Evolutionary conservation across 805 yeast species (phyloP), one percentile per base, ranked within the genome.

Genomic region (Hanseniaspora pseudoguilliermondii): DNA sequence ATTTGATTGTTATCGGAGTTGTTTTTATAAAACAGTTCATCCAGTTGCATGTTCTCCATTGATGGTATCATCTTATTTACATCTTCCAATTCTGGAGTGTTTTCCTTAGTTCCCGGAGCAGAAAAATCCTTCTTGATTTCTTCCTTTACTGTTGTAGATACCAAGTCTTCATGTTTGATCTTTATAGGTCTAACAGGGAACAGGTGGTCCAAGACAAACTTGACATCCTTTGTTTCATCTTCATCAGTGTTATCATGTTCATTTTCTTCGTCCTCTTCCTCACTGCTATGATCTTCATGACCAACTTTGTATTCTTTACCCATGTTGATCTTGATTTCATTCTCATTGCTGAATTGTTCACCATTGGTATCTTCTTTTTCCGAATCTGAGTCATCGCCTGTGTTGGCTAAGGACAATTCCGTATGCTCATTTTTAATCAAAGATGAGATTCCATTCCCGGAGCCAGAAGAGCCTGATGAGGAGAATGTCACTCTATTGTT

Each of bases 181-280:
- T 88, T 75, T 10, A 73, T 73, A 1, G 91, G 86, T 61, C 89
- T 76, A 5, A 84, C 82, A 0, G 91, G 91, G 71, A 84, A 83
- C 35, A 83, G 66, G 20, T 64, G 53, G 27, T 47, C 53, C 15
- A 55, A 25, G 23, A 72, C 75, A 0, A 81, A 49, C 73, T 55
- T 79, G 11, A 27, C 38, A 25, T 49, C 57, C n/a, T 44, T 39
- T 16, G 47, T 39, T 23, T 49, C 54, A 13, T 38, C 50, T 34
- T 62, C 63, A 50, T 59, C 47, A 1, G 60, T 58, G 8, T 63
- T 67, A 25, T 65, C 67, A 27, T 67, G 68, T 51, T 63, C 49
- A 18, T 54, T 61, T 7, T 59, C 63, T 4, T 54, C 62, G 34
- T 61, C 38, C 23, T 43, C 57, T 23, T 49, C 50, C 18, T 43